Conservation (phyloP, 164 flowering plant species). For the Chimonanthus praecox region DNA sequence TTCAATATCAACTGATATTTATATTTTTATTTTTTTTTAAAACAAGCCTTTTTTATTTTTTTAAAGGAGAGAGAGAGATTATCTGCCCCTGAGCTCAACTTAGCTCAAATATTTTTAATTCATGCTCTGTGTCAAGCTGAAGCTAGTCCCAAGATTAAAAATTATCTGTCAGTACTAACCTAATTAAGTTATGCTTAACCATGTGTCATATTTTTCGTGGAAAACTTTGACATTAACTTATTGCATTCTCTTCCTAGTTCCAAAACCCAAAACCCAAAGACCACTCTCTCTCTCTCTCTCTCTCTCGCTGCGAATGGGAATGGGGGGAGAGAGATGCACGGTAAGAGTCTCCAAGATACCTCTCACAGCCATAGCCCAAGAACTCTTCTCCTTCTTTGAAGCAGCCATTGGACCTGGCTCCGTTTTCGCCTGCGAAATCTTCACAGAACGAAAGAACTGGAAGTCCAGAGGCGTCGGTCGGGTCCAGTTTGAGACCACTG, state of each 20-base stretch:
- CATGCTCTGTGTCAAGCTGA: too few species aligned
- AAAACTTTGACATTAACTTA: too few species aligned
- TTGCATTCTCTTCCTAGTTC: neutral
- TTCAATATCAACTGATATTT: too few species aligned
- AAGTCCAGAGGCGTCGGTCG: conserved; percentile 69
- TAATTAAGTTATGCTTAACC: too few species aligned
- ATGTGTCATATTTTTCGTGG: too few species aligned
- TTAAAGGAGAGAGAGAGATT: too few species aligned
- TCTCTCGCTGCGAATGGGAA: conserved; percentile 1
- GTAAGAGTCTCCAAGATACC: conserved; percentile 59
- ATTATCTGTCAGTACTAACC: too few species aligned
- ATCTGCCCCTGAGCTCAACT: too few species aligned
- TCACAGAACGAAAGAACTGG: conserved; percentile 72
- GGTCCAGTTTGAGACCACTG: conserved; percentile 69
- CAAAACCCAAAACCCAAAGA: neutral
- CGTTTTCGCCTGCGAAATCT: conserved; percentile 67
- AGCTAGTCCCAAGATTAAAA: too few species aligned
- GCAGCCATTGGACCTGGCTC: conserved; percentile 41
- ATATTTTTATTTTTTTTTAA: too few species aligned
- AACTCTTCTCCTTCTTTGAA: conserved; percentile 59
- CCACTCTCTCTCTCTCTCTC: neutral
- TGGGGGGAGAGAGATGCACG: conserved; percentile 36
- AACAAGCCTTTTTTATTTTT: too few species aligned
- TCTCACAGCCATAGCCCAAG: conserved; percentile 42
- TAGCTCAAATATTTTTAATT: too few species aligned